These are phyloP conservation scores for Lumnitzera littorea DNA, from an alignment of 345 rosid species.

Conservation along the genomic window DNA sequence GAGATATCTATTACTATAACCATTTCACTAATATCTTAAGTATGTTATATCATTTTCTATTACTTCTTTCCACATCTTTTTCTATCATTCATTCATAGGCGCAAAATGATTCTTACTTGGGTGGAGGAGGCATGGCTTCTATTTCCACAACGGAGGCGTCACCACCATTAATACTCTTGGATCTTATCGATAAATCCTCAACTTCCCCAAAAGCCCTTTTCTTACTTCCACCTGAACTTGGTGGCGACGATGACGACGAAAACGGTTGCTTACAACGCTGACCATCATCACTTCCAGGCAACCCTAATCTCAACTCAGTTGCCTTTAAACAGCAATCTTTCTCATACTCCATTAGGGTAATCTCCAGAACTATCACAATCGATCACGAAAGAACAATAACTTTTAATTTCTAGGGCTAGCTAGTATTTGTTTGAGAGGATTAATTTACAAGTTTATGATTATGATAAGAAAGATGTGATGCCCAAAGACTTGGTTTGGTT, in stretches of 20 bases:
- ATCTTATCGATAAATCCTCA: slow-evolving; percentile 25
- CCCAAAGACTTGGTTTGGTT: slow-evolving; percentile 4
- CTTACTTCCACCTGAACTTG: slow-evolving; percentile 19
- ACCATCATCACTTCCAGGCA: slow-evolving; percentile 54
- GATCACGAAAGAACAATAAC: no score
- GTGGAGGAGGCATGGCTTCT: slow-evolving; percentile 24
- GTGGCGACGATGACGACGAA: background rate
- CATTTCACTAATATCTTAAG: no score
- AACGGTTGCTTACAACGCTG: background rate
- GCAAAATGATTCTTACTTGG: slow-evolving; percentile 33
- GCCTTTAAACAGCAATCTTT: slow-evolving; percentile 42
- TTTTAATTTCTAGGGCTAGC: no score
- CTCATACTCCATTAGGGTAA: slow-evolving; percentile 17
- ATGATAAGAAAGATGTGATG: slow-evolving; percentile 23
- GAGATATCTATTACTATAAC: no score
- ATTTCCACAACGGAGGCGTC: slow-evolving; percentile 4
- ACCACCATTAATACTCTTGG: slow-evolving; percentile 12
- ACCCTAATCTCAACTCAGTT: slow-evolving; percentile 74
- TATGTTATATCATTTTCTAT: background rate
- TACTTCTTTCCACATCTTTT: no score
- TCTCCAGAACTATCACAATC: no score
- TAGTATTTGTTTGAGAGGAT: background rate
- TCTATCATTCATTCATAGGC: no score
- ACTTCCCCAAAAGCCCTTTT: slow-evolving; percentile 36
- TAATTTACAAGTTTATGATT: background rate